These are phyloP conservation scores for Acacia concinna DNA, from an alignment of 331 rosid species.

Conservation along the genomic window DNA sequence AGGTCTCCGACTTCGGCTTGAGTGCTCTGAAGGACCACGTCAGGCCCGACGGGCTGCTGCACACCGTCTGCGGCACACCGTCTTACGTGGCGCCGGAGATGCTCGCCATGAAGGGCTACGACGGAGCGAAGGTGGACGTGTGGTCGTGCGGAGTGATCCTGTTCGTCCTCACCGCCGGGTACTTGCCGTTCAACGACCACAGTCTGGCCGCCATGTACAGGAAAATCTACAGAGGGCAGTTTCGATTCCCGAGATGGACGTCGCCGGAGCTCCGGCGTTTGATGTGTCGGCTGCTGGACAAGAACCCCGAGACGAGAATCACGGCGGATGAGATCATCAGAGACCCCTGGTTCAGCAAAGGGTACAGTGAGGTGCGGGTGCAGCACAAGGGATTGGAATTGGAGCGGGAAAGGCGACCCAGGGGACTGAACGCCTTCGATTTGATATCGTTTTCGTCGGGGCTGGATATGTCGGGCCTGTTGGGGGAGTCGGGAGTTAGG, in stretches of 20 bases:
- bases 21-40: conserved; percentile 45
- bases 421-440: conserved; percentile 64
- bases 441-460: conserved; percentile 61
- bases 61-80: conserved; percentile 76
- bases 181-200: conserved; percentile 59
- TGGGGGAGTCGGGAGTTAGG: conserved; percentile 31
- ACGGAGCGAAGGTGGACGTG: conserved; percentile 62
- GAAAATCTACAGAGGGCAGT: conserved; percentile 61
- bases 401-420: conserved; percentile 14
- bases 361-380: conserved; percentile 30
- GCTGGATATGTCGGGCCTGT: conserved; percentile 50
- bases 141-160: conserved; percentile 76
- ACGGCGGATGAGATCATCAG: conserved; percentile 50
- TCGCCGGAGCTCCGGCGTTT: conserved; percentile 43
- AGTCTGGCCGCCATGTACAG: conserved; percentile 57
- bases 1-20: conserved; percentile 69
- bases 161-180: conserved; percentile 56
- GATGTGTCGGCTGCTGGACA: conserved; percentile 55
- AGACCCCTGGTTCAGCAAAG: conserved; percentile 61
- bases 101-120: conserved; percentile 59
- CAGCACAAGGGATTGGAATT: conserved; percentile 13
- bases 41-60: conserved; percentile 57
- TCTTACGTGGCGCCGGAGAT: conserved; percentile 84
- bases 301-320: conserved; percentile 55
- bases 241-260: conserved; percentile 61